A percentile compares a stretch with the other conserved stretches of the same genome.
Conservation (phyloP, 2,329 filamentous ascomycete species). For the Alternaria metachromatica region DNA sequence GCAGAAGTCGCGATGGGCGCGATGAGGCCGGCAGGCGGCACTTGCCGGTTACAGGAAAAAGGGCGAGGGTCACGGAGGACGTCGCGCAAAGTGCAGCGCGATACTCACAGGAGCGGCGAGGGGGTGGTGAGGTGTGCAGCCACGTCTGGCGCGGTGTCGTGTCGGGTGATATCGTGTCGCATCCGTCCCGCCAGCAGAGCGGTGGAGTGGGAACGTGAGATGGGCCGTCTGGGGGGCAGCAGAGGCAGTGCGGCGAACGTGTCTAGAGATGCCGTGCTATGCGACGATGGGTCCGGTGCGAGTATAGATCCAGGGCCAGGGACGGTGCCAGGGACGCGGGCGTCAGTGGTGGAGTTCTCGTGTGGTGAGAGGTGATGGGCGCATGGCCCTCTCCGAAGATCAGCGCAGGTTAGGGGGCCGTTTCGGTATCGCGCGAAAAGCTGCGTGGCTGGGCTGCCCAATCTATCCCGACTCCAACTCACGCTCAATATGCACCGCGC, state of each 20-base stretch:
- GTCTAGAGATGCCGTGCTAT: conserved; percentile 28
- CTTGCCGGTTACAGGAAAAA: conserved; percentile 35
- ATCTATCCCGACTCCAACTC: conserved; percentile 16
- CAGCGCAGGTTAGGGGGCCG: conserved; percentile 28
- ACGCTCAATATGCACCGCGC: conserved; percentile 1
- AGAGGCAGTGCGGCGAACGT: conserved; percentile 29
- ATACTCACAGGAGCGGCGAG: conserved; percentile 24
- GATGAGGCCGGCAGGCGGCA: conserved; percentile 28
- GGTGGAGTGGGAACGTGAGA: conserved; percentile 24
- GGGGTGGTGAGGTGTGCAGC: conserved; percentile 23
- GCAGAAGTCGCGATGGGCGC: conserved; percentile 27
- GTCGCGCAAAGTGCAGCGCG: conserved; percentile 32
- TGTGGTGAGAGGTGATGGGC: conserved; percentile 37
- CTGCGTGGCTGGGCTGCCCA: conserved; percentile 29
- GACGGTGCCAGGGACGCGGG: conserved; percentile 34
- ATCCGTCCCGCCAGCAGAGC: conserved; percentile 41
- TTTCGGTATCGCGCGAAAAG: conserved; percentile 32
- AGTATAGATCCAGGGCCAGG: conserved; percentile 32
- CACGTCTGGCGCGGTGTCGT: conserved; percentile 33
- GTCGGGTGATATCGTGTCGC: conserved; percentile 41
- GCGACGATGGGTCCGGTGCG: conserved; percentile 38
- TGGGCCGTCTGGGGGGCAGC: conserved; percentile 25
- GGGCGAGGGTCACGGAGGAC: conserved; percentile 14
- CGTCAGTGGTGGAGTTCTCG: conserved; percentile 29
- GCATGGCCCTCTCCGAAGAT: conserved; percentile 30